Evolutionary conservation across 345 rosid genomes (phyloP).

Genomic region (Hirschfeldia incana): DNA sequence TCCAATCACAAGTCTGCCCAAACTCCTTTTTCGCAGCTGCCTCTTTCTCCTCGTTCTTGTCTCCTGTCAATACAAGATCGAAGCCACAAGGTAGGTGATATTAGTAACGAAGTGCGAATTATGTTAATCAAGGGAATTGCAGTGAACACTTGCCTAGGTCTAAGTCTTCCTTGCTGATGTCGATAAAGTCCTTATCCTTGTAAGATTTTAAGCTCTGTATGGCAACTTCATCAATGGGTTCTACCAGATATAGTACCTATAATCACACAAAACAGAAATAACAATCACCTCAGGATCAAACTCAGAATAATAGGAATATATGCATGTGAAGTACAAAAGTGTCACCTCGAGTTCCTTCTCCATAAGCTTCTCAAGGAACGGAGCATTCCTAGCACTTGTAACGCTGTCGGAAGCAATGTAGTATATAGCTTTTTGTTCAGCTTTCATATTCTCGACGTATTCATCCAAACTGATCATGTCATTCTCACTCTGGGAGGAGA

Average conservation of each 20-base stretch:
- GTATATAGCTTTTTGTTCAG: conserved; percentile 89
- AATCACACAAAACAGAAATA: conserved; percentile 7
- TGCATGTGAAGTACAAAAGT: neutral
- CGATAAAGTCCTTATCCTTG: conserved; percentile 94
- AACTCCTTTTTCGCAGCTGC: conserved; percentile 76
- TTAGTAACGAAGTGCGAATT: neutral
- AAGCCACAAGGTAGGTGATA: conserved; percentile 16
- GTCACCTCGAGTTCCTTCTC: conserved; percentile 83
- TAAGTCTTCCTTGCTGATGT: conserved; percentile 97
- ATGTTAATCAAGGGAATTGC: neutral
- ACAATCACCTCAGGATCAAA: conserved; percentile 10
- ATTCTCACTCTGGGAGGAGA: conserved; percentile 94
- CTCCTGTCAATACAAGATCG: conserved; percentile 55
- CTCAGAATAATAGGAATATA: neutral
- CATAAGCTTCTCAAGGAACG: conserved; percentile 87
- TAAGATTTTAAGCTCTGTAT: conserved; percentile 83
- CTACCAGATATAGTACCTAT: conserved; percentile 82
- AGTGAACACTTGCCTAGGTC: conserved; percentile 65
- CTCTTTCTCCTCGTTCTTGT: conserved; percentile 85
- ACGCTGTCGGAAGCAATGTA: conserved; percentile 90
- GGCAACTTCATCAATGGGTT: conserved; percentile 95
- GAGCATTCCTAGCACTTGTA: conserved; percentile 84
- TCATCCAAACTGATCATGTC: conserved; percentile 96
- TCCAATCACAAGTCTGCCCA: conserved; percentile 95
- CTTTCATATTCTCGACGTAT: conserved; percentile 97